Evolutionary conservation across 306 rosid species (phyloP), one percentile per base, ranked within the genome.

Genomic region (Malus sylvestris): DNA sequence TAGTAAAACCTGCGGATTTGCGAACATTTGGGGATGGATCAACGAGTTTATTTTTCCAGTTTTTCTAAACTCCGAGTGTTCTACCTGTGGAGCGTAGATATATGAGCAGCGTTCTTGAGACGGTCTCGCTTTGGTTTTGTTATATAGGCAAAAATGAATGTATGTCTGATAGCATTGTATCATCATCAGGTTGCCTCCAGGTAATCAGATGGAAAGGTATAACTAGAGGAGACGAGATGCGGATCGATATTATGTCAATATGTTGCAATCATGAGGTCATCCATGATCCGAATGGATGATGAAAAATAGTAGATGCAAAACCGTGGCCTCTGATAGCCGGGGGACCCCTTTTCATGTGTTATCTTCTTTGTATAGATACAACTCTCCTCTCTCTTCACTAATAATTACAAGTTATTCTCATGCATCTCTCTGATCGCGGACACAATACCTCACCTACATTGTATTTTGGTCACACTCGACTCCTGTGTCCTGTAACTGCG

Each of bases 11-110:
- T 53, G 93, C 91, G 15, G 93, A 89, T 79, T 74, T 90, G 64
- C 79, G 86, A 73, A 86, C 98, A 52, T 95, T 85, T 44, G 93
- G 97, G 66, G 97, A 95, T 32, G 97, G 98, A 57, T 95, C 98
- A 4, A 94, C 98, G 3, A 92, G 93, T 80, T 84, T 95, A 81
- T 78, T 89, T 68, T 89, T 88, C 79, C 93, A 89, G 86, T 79
- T 92, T 77, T 89, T 87, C 79, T 95, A 69, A 82, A 66, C 72
- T 55, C 45, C 2, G n/a, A 40, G 46, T 14, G 53, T 16, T 52
- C 32, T 23, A n/a, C 19, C 45, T 42, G 20, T 66, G 42, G 29
- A 66, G 53, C 70, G 46, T 55, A 72, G 61, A 62, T 27, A 45
- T 20, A 20, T 62, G 70, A 73, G 79, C 82, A 62, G 65, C 82